Conservation (phyloP, 805 yeast genomes). For the Saturnispora bothae region DNA sequence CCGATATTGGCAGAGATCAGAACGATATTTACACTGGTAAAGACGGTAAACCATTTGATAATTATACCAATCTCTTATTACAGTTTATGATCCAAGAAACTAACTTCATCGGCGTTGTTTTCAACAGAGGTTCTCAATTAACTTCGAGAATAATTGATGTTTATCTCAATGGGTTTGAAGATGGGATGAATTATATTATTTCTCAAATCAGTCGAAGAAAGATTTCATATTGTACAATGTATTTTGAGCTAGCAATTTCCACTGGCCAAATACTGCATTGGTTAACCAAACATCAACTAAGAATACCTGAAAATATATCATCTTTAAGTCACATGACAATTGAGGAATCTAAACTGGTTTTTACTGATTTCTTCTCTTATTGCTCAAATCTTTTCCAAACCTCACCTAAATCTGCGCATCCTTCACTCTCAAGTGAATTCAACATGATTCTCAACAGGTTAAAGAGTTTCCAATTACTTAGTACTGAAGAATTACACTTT, state of each 20-base stretch:
- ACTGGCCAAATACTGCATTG: conserved; percentile 8
- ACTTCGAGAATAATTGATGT: conserved; percentile 49
- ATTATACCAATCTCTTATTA: conserved; percentile 13
- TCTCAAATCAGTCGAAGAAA: conserved; percentile 32
- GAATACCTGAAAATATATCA: conserved; percentile 11
- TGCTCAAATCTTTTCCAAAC: conserved; percentile 28
- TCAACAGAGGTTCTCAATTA: conserved; percentile 33
- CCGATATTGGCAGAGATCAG: conserved; percentile 20
- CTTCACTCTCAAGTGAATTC: conserved; percentile 14
- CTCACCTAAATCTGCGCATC: background rate
- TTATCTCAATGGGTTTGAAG: conserved; percentile 31
- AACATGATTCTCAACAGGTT: conserved; percentile 58
- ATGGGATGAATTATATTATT: conserved; percentile 30
- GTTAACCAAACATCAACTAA: conserved; percentile 11
- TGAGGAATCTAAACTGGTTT: conserved; percentile 17
- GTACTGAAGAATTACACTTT: conserved; percentile 38
- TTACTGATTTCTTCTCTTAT: conserved; percentile 44
- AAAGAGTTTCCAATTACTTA: conserved; percentile 53
- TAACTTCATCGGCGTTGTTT: conserved; percentile 12
- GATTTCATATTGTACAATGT: conserved; percentile 39
- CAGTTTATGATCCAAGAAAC: conserved; percentile 15
- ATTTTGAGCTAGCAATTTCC: conserved; percentile 39
- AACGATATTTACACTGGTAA: conserved; percentile 24
- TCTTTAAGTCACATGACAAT: conserved; percentile 1
- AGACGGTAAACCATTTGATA: conserved; percentile 12